These are phyloP conservation scores for Scorias spongiosa DNA, from an alignment of 2,329 filamentous ascomycete genomes.

Conservation along the genomic window DNA sequence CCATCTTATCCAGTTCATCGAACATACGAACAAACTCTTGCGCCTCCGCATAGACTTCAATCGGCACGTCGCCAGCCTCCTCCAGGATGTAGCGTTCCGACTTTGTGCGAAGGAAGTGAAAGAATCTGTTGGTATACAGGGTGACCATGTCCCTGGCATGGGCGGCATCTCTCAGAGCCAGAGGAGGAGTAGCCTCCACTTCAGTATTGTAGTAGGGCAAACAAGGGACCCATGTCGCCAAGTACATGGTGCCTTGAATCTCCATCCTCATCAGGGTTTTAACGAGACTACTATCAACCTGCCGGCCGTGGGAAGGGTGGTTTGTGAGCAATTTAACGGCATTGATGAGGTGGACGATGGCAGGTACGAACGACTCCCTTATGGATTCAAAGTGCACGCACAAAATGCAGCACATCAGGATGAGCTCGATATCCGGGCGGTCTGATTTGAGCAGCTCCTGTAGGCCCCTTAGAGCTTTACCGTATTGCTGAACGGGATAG, in stretches of 20 bases:
- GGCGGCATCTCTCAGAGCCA: conserved; percentile 11
- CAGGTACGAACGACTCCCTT: conserved; percentile 16
- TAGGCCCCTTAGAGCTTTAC: conserved; percentile 17
- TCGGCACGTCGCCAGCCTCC: conserved; percentile 11
- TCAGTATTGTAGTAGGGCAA: conserved; percentile 14
- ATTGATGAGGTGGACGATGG: conserved; percentile 18
- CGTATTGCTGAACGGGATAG: conserved; percentile 17
- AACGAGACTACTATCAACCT: conserved; percentile 14
- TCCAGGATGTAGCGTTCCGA: conserved; percentile 14
- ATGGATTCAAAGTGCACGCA: conserved; percentile 21
- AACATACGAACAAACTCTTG: conserved; percentile 14
- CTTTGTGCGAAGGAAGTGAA: conserved; percentile 15
- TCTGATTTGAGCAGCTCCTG: conserved; percentile 11
- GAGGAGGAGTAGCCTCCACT: conserved; percentile 12
- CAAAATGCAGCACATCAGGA: conserved; percentile 17
- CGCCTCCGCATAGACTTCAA: conserved; percentile 13
- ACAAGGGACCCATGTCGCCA: conserved; percentile 14
- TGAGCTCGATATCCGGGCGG: conserved; percentile 11
- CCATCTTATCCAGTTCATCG: conserved; percentile 11
- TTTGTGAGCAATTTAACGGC: conserved; percentile 16
- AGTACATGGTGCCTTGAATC: conserved; percentile 15
- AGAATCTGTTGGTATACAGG: conserved; percentile 15
- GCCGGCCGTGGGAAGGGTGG: conserved; percentile 8
- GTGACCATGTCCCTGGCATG: conserved; percentile 16
- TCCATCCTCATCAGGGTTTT: conserved; percentile 18